Conservation (phyloP, 2,329 filamentous ascomycete genomes). For the Neopestalotiopsis clavispora region DNA sequence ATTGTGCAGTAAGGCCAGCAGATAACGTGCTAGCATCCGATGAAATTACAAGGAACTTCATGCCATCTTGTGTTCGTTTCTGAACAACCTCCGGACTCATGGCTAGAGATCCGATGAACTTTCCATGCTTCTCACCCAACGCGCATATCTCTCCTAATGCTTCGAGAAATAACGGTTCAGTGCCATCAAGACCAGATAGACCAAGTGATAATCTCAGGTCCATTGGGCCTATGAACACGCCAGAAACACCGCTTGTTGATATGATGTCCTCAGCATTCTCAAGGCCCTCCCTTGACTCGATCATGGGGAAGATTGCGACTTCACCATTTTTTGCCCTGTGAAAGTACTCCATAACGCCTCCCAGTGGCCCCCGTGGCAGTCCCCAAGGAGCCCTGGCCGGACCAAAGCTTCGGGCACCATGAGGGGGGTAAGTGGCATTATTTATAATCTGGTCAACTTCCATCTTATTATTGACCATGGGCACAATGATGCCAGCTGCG, state of each 20-base stretch:
- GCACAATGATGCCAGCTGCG: background rate
- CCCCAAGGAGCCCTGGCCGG: background rate
- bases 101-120: background rate
- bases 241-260: background rate
- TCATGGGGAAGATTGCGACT: background rate
- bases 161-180: background rate
- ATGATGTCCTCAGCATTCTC: background rate
- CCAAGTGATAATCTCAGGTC: background rate
- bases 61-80: background rate
- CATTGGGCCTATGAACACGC: background rate
- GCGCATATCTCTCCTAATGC: background rate
- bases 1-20: background rate
- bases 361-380: background rate
- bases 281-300: background rate
- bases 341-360: background rate
- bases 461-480: background rate
- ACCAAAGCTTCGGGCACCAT: background rate
- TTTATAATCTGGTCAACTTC: background rate
- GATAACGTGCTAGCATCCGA: background rate
- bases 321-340: background rate
- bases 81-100: background rate
- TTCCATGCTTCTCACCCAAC: background rate
- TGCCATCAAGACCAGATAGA: background rate
- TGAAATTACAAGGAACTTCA: background rate
- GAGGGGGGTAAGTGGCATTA: background rate